A percentile compares a stretch with the other conserved stretches of the same genome.
Conservation (phyloP, 805 yeast species). For the Ogataea naganishii region DNA sequence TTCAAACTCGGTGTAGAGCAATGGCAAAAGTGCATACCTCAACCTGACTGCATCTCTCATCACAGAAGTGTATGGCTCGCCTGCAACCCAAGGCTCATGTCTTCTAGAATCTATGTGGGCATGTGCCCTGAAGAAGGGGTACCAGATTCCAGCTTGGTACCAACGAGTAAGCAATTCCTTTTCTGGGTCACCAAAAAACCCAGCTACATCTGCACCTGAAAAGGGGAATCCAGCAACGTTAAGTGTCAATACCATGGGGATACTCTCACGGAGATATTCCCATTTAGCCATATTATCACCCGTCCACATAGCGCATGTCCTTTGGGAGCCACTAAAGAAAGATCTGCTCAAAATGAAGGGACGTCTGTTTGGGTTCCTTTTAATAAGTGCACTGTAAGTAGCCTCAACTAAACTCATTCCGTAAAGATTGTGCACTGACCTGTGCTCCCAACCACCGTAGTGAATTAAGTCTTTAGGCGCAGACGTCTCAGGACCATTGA, state of each 20-base stretch:
- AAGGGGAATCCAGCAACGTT: slow-evolving; percentile 85
- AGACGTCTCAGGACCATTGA: slow-evolving; percentile 90
- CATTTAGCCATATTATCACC: slow-evolving; percentile 94
- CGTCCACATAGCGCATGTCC: slow-evolving; percentile 92
- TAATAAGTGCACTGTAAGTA: slow-evolving; percentile 57
- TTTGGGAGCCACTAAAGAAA: slow-evolving; percentile 85
- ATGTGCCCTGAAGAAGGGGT: slow-evolving; percentile 94
- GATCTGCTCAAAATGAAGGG: slow-evolving; percentile 88
- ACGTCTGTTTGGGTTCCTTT: slow-evolving; percentile 45
- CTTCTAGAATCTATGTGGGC: slow-evolving; percentile 92
- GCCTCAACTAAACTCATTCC: slow-evolving; percentile 78
- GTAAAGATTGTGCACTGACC: slow-evolving; percentile 82
- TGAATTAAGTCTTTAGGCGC: slow-evolving; percentile 79
- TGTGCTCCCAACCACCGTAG: slow-evolving; percentile 76
- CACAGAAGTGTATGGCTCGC: slow-evolving; percentile 59
- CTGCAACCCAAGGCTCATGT: slow-evolving; percentile 86
- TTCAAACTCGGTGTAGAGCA: slow-evolving; percentile 71
- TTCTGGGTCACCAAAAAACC: slow-evolving; percentile 87
- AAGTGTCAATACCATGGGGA: slow-evolving; percentile 81
- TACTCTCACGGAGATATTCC: slow-evolving; percentile 73
- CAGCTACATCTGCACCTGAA: slow-evolving; percentile 95
- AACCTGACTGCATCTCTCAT: slow-evolving; percentile 65
- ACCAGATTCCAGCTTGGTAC: slow-evolving; percentile 95
- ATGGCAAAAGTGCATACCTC: slow-evolving; percentile 72
- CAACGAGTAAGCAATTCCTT: slow-evolving; percentile 78